Evolutionary conservation across 805 yeast genomes (phyloP).

Genomic region (Starmerella vitae): DNA sequence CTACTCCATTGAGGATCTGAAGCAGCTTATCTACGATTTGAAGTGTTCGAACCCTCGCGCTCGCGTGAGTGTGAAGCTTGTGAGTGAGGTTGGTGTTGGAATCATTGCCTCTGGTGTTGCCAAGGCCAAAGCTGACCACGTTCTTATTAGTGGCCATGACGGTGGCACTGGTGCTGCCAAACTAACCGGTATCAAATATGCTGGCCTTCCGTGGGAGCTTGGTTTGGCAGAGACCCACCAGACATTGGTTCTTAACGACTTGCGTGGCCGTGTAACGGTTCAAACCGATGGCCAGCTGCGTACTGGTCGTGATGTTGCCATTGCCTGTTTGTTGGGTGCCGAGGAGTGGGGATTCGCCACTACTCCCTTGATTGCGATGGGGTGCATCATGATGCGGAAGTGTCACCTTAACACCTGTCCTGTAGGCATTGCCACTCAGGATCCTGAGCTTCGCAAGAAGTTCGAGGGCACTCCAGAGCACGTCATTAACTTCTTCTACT

Average conservation of each 20-base stretch:
- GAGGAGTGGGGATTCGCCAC: slow-evolving; percentile 99
- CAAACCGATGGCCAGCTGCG: slow-evolving; percentile 98
- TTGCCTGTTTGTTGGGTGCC: slow-evolving; percentile 93
- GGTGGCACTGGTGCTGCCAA: slow-evolving; percentile 99
- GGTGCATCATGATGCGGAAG: slow-evolving; percentile 92
- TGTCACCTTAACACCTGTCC: slow-evolving; percentile 93
- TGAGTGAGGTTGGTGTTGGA: slow-evolving; percentile 98
- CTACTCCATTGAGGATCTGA: slow-evolving; percentile 93
- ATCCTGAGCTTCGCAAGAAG: slow-evolving; percentile 81
- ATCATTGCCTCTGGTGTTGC: slow-evolving; percentile 99
- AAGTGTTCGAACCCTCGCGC: slow-evolving; percentile 97
- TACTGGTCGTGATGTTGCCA: slow-evolving; percentile 93
- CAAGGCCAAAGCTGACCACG: slow-evolving; percentile 95
- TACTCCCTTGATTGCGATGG: slow-evolving; percentile 91
- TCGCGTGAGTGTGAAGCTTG: slow-evolving; percentile 89
- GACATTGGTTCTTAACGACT: slow-evolving; percentile 86
- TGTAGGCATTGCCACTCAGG: slow-evolving; percentile 98
- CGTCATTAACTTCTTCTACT: slow-evolving; percentile 93
- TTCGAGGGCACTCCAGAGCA: slow-evolving; percentile 97
- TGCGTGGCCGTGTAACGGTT: slow-evolving; percentile 87
- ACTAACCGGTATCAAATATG: slow-evolving; percentile 92
- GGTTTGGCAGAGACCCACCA: slow-evolving; percentile 98
- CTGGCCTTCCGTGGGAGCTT: slow-evolving; percentile 97
- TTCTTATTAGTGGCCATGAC: slow-evolving; percentile 91
- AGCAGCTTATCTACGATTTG: slow-evolving; percentile 89